Base-by-base conservation (phyloP, 2,329 filamentous ascomycete genomes). In the Scedosporium aurantiacum region DNA sequence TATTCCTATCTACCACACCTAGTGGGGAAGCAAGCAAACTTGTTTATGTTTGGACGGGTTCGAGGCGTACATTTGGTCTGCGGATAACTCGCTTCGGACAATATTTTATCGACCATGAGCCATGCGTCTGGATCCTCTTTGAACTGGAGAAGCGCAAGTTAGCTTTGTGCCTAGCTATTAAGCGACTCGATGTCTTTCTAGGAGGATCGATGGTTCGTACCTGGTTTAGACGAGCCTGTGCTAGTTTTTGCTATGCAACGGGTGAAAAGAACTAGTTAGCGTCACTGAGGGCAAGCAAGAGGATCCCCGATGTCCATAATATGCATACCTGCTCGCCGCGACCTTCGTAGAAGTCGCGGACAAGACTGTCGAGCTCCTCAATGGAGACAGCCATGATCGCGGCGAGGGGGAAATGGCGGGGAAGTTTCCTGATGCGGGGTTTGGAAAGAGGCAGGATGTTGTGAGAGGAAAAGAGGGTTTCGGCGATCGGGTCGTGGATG, bases 111-210 rank as follows among this genome's bases (percentile, higher is more conserved):
- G 70, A 97, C 94, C 73, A 97, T 85, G 67, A 97, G 84, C 94
- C 94, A 99, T 63, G 94, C 88, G 79, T 99, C 94, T 63, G 93
- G 92, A 71, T 97, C 96, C 79, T 97, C 94, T 76, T 97, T 97
- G 83, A 99, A 99, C 90, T 97, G 65, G 54, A 63, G 6, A 37
- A 32, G 32, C 10, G 28, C 23, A 55, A 43, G 45, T 32, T 14
- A 55, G 32, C 5, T 21, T 18, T 28, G 23, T 32, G 8, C 10
- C 37, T 52, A 28, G 25, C 8, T 21, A 23, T 6, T n/a, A 43
- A 32, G 28, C n/a, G 57, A 43, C 62, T 55, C 58, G 60, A 55
- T 59, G 57, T 58, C 6, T 32, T 32, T 32, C 28, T 40, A 21
- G 57, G 58, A 57, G 52, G 58, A 66, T 64, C 66, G 66, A 64